Percentiles rank a stretch among this genome's conserved stretches.
Evolutionary conservation across 306 rosid species (phyloP).

Genomic region (Quercus mongolica): DNA sequence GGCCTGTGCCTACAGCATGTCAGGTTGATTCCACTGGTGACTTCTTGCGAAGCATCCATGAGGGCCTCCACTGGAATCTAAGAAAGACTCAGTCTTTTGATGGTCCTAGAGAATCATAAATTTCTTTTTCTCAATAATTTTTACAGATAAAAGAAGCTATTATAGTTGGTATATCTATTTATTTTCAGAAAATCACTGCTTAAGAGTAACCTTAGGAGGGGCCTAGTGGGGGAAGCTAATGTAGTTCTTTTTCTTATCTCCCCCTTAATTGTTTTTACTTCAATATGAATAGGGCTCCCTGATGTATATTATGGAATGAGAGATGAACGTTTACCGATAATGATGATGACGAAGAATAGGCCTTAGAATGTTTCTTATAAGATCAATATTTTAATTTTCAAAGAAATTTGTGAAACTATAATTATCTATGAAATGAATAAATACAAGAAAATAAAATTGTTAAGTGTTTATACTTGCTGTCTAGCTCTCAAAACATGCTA

Average conservation of each 20-base stretch:
- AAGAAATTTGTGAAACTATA: background rate
- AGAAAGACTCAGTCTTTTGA: constrained; percentile 78
- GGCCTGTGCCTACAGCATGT: constrained; percentile 99
- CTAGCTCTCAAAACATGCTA: background rate
- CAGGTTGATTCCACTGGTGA: constrained; percentile 76
- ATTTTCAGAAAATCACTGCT: background rate
- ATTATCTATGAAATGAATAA: background rate
- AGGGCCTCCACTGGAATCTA: constrained; percentile 96
- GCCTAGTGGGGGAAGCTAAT: background rate
- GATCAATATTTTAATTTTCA: background rate
- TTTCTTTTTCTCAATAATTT: background rate
- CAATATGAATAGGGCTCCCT: background rate
- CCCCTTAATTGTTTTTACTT: background rate
- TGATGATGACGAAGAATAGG: background rate
- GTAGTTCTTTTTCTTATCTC: background rate
- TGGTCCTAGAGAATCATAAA: constrained; percentile 65
- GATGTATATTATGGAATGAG: background rate
- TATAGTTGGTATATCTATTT: background rate
- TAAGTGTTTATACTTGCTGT: background rate
- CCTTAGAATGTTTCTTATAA: background rate
- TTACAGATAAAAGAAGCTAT: background rate
- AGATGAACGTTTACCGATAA: background rate
- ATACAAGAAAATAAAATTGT: background rate
- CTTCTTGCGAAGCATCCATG: constrained; percentile 86
- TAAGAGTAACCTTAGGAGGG: background rate